Conservation (phyloP, 2,329 filamentous ascomycete genomes). For the Byssothecium circinans region DNA sequence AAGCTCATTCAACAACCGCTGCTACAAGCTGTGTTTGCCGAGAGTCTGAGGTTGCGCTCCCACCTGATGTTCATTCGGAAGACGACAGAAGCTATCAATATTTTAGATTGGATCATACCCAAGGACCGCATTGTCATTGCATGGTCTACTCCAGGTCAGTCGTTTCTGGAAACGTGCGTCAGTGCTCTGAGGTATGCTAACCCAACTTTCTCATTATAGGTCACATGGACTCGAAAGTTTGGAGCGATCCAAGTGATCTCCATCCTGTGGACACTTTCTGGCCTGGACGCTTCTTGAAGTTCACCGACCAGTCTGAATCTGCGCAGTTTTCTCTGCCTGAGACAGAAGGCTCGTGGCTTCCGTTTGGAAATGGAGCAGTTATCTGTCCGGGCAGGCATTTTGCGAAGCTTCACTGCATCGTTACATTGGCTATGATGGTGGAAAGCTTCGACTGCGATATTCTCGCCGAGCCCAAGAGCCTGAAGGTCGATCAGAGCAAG, state of each 20-base stretch:
- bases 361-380: constrained; percentile 37
- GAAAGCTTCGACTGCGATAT: constrained; percentile 11
- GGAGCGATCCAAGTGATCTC: constrained; percentile 25
- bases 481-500: constrained; percentile 9
- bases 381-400: constrained; percentile 44
- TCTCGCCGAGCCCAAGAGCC: constrained; percentile 4
- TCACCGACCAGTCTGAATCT: constrained; percentile 15
- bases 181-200: neutral
- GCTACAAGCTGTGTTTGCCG: constrained; percentile 42
- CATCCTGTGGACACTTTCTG: constrained; percentile 39
- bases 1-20: constrained; percentile 17
- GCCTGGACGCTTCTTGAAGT: constrained; percentile 39
- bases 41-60: constrained; percentile 35
- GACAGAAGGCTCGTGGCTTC: constrained; percentile 37
- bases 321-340: constrained; percentile 23
- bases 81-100: constrained; percentile 20
- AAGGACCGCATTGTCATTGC: constrained; percentile 27
- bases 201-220: neutral
- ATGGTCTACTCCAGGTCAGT: constrained; percentile 26
- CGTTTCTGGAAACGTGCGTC: neutral
- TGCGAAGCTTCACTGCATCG: constrained; percentile 41
- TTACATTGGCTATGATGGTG: constrained; percentile 36
- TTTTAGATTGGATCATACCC: constrained; percentile 32
- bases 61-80: constrained; percentile 20
- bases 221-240: constrained; percentile 29